These are phyloP conservation scores for Echinosophora koreensis DNA, from an alignment of 306 rosid genomes.

Conservation along the genomic window DNA sequence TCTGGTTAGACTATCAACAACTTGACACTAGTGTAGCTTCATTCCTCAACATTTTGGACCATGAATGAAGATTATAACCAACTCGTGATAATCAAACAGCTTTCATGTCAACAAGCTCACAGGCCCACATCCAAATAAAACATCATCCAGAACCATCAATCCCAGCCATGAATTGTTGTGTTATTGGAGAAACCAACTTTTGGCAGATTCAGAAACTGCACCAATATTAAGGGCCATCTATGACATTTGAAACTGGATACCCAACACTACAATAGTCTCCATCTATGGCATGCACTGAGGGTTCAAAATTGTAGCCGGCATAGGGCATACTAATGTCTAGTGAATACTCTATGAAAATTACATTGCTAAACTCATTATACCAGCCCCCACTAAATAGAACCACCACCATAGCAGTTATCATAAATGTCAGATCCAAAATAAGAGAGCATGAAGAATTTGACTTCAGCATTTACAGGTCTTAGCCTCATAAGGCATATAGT, in stretches of 20 bases:
- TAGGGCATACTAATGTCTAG: constrained; percentile 39
- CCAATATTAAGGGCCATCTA: constrained; percentile 41
- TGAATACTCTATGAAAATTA: constrained; percentile 31
- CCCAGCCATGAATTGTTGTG: constrained; percentile 46
- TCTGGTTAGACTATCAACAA: constrained; percentile 45
- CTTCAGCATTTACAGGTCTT: constrained; percentile 38
- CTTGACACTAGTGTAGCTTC: constrained; percentile 41
- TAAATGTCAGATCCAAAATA: constrained; percentile 27
- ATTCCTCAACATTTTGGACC: constrained; percentile 39
- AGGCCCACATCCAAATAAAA: constrained; percentile 39
- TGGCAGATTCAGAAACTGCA: constrained; percentile 45
- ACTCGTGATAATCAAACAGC: constrained; percentile 39
- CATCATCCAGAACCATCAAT: constrained; percentile 36
- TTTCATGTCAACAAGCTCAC: constrained; percentile 42
- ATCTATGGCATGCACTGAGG: constrained; percentile 45
- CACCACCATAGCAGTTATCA: constrained; percentile 42
- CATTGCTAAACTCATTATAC: constrained; percentile 46
- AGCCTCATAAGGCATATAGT: constrained; percentile 31
- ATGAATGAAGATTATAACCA: constrained; percentile 42
- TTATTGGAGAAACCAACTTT: constrained; percentile 42
- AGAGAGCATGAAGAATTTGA: constrained; percentile 25
- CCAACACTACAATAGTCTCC: constrained; percentile 46
- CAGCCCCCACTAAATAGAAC: constrained; percentile 43
- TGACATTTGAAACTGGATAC: constrained; percentile 38
- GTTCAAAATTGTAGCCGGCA: constrained; percentile 15